A percentile compares a stretch with the other conserved stretches of the same genome.
phyloP scores from a whole-genome alignment of 352 stramenopile genomes.

The Blastocystis sp. region DNA sequence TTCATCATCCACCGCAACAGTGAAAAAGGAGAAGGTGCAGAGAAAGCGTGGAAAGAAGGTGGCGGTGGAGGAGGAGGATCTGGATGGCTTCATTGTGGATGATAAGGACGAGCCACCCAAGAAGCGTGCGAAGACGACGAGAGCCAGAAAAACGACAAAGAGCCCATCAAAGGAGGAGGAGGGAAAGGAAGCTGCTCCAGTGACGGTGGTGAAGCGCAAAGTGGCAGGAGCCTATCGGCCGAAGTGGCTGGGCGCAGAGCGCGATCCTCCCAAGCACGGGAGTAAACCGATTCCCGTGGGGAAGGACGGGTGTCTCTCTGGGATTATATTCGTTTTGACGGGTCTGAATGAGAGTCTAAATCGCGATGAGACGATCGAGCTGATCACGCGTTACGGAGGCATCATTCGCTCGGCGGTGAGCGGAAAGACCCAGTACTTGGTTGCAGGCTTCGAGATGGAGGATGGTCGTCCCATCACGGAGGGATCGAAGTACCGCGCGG shows the following conservation, averaged over 20 bases:
- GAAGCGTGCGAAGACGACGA: conserved; percentile 8
- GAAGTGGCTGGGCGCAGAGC: neutral
- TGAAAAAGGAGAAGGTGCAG: neutral
- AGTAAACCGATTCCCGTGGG: conserved; percentile 6
- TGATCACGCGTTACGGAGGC: neutral
- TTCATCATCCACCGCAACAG: too few relatives aligned
- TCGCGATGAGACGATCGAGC: neutral
- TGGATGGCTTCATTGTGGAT: conserved; percentile 18
- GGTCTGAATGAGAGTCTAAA: neutral
- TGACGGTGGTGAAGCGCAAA: neutral
- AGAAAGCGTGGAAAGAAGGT: neutral
- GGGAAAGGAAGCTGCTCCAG: neutral
- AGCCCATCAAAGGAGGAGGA: conserved; percentile 10
- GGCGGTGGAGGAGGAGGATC: neutral
- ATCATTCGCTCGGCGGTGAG: conserved; percentile 3
- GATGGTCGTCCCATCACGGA: conserved; percentile 9
- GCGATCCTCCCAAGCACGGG: neutral
- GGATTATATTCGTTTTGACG: neutral
- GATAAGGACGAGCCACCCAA: conserved; percentile 26
- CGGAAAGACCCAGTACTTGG: neutral
- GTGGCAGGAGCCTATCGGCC: neutral
- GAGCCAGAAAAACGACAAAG: neutral
- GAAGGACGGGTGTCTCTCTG: neutral
- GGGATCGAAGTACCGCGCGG: neutral
- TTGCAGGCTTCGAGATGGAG: neutral